Evolutionary conservation across 768 basidiomycete genomes (phyloP), one percentile per base, ranked within the genome.

Genomic region (Coprinopsis strossmayeri): DNA sequence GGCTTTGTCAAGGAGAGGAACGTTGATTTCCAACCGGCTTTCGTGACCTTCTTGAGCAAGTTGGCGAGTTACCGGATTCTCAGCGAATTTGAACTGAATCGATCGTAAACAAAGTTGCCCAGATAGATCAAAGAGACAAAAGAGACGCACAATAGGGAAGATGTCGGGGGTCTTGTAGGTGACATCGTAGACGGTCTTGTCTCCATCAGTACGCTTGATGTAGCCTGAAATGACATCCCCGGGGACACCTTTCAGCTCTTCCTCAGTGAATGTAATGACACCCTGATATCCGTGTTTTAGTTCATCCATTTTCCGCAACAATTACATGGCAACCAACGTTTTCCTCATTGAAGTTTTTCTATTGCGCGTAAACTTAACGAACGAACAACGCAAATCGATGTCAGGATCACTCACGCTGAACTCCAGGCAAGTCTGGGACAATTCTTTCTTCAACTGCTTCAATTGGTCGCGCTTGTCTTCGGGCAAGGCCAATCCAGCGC

Each of bases 261-360:
- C 79, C 24, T 65, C 66, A 0, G 83, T 87, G 57, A 90, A 88
- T 3, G 73, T 68, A 40, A 89, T 69, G 23, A 67, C 63, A 20
- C 75, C 80, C 86, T 89, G 49, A 15, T 26, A 5, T n/a, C n/a
- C n/a, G n/a, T n/a, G n/a, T n/a, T 7, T 7, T 32, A 15, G 15
- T 32, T 32, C 15, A 15, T 32, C 15, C 30, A 32, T 7, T 32
- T 32, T 15, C 15, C 30, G 30, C 15, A 32, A 7, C 15, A 15
- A 15, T 7, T 15, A 32, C 30, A 32, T 32, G 30, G 7, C 7
- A 3, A 53, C 70, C 49, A 53, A 85, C 87, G 37, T 86, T 81
- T 60, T 93, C 91, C 64, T 94, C 90, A 57, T 91, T 91, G 68
- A 85, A 90, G 67, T 91, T 89, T 82, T 85, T 88, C 83, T 87